Base-by-base conservation (phyloP, 2,329 filamentous ascomycete genomes). In the Talaromyces sp. region DNA sequence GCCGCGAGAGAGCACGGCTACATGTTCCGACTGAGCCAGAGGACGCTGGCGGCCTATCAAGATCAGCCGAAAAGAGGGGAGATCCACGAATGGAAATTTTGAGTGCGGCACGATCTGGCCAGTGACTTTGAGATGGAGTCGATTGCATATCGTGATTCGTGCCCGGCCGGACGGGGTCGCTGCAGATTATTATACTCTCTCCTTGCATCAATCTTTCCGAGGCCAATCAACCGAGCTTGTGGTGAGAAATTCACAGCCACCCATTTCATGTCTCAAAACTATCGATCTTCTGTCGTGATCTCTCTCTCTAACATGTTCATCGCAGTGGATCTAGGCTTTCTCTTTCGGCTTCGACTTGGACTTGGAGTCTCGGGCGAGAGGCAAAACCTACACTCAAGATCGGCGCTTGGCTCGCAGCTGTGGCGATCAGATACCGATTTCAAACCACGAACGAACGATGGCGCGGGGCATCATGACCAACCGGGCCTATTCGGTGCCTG, bases 151-250 rank as follows among this genome's bases (percentile, higher is more conserved):
- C 65, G 66, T 74, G 70, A 74, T 74, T 75, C 73, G 72, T 74
- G 70, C 72, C 71, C 70, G 60, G 61, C 50, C 54, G 63, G 59
- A 57, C 68, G 67, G 64, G 62, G 32, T 61, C 67, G 66, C 62
- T 69, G 66, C 67, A 66, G 67, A 65, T 63, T 63, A 61, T 58
- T 65, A 64, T 66, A 63, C 61, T 59, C 60, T 68, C 69, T 68
- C 72, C 73, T 75, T 75, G 71, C 72, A 73, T 73, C 65, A 69
- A 72, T 71, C 65, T 70, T 54, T 62, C 62, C 67, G 62, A 61
- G 62, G 61, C 68, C 65, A 69, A 72, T 70, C 61, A 64, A 56
- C 53, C 52, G 58, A 24, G 24, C 31, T 10, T 29, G 14, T 26
- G 35, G 48, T 31, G 48, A 38, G 29, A 51, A 51, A 62, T 50